Evolutionary conservation across 768 basidiomycete species (phyloP).

Genomic region (Boletus reticulatus): DNA sequence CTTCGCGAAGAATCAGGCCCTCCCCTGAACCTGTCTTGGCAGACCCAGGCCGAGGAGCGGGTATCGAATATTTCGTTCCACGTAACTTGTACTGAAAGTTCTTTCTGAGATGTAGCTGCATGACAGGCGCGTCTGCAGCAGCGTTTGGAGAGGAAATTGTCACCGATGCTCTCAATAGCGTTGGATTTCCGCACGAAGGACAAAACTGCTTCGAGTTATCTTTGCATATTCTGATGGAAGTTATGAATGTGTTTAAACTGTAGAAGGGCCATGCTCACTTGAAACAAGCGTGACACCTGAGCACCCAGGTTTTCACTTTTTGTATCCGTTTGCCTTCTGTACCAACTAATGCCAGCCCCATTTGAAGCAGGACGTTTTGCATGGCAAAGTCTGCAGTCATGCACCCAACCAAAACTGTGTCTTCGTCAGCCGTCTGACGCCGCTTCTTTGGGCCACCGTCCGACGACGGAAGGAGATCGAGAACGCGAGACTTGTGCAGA

Average conservation of each 20-base stretch:
- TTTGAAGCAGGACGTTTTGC: constrained; percentile 95
- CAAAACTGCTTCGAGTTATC: constrained; percentile 95
- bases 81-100: constrained; percentile 94
- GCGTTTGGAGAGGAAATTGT: constrained; percentile 72
- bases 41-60: constrained; percentile 83
- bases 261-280: constrained; percentile 62
- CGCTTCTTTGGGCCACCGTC: constrained; percentile 27
- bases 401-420: constrained; percentile 68
- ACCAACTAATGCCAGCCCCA: constrained; percentile 87
- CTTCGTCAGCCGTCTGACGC: constrained; percentile 37
- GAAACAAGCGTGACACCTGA: constrained; percentile 98
- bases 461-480: constrained; percentile 74
- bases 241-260: neutral
- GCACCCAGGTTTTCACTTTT: constrained; percentile 91
- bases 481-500: constrained; percentile 82
- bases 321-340: constrained; percentile 89
- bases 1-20: constrained; percentile 88
- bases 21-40: constrained; percentile 82
- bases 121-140: constrained; percentile 55
- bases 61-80: constrained; percentile 91
- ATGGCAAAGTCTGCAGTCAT: constrained; percentile 99
- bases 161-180: constrained; percentile 87
- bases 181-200: constrained; percentile 93
- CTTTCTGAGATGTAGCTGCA: constrained; percentile 90
- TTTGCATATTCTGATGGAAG: constrained; percentile 77